Conservation (phyloP, 305 asterid genomes). For the Rubia balearica region DNA sequence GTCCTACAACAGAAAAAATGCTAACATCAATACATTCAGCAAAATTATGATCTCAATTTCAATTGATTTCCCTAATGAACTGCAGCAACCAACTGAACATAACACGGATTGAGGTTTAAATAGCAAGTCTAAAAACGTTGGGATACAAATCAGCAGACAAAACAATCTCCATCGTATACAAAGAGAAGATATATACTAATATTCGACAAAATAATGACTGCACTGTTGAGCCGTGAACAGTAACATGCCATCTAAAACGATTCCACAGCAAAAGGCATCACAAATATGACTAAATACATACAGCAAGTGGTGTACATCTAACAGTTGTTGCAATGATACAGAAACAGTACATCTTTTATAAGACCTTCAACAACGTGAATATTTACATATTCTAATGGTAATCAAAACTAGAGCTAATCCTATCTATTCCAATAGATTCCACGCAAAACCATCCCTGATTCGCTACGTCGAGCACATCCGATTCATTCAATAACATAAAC, state of each 20-base stretch:
- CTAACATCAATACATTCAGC: neutral
- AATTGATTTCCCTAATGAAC: neutral
- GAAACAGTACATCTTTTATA: too few relatives aligned
- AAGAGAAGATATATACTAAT: neutral
- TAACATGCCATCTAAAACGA: too few relatives aligned
- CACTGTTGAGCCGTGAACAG: too few relatives aligned
- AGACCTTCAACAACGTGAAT: too few relatives aligned
- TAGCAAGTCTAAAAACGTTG: neutral
- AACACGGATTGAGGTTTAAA: neutral
- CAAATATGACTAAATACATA: neutral
- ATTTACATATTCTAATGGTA: too few relatives aligned
- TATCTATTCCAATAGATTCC: too few relatives aligned
- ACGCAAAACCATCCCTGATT: too few relatives aligned
- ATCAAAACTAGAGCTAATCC: too few relatives aligned
- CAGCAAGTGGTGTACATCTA: neutral
- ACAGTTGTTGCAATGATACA: neutral
- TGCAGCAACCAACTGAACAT: neutral
- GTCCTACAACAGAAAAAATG: slow-evolving; percentile 40
- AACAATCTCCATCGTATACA: neutral
- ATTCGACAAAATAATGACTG: too few relatives aligned
- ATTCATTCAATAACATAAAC: neutral
- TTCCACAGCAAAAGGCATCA: too few relatives aligned
- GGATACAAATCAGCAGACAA: neutral
- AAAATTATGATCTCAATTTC: neutral
- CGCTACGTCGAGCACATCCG: neutral